Conservation (phyloP, 768 basidiomycete genomes). For the Psilocybe azurescens region DNA sequence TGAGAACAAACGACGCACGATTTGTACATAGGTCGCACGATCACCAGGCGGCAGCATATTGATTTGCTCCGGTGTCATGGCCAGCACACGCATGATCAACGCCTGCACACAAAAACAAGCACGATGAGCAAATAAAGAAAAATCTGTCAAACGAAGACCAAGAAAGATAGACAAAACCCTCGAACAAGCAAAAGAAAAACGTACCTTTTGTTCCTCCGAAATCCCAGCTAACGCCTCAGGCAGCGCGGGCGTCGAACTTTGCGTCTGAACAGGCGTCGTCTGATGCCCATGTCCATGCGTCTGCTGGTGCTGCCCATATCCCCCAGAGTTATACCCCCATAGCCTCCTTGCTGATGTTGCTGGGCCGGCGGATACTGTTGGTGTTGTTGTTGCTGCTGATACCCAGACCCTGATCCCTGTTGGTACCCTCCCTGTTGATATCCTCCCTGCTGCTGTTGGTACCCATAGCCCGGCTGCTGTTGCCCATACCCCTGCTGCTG, state of each 20-base stretch:
- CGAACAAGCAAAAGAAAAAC: conserved; percentile 6
- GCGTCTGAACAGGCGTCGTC: conserved; percentile 22
- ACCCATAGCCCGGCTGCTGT: conserved; percentile 21
- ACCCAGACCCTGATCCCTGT: conserved; percentile 7
- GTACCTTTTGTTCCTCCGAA: conserved; percentile 73
- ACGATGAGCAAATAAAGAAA: neutral
- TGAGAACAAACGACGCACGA: conserved; percentile 55
- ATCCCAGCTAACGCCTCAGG: conserved; percentile 63
- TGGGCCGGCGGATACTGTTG: neutral
- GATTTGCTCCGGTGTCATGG: conserved; percentile 88
- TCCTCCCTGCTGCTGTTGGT: conserved; percentile 1
- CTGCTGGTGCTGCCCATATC: conserved; percentile 23
- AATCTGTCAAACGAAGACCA: no score
- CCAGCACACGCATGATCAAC: conserved; percentile 78
- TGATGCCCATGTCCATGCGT: conserved; percentile 9
- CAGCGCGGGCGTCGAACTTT: conserved; percentile 33
- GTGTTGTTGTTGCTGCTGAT: conserved; percentile 7
- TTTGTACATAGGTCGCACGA: conserved; percentile 78
- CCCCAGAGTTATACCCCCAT: conserved; percentile 26
- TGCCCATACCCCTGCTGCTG: neutral
- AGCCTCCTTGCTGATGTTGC: conserved; percentile 8
- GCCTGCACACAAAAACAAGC: conserved; percentile 41
- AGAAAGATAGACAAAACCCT: no score
- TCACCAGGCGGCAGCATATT: conserved; percentile 74
- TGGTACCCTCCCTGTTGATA: conserved; percentile 20